Evolutionary conservation across 768 basidiomycete genomes (phyloP).

Genomic region (Xerocomellus intermedius): DNA sequence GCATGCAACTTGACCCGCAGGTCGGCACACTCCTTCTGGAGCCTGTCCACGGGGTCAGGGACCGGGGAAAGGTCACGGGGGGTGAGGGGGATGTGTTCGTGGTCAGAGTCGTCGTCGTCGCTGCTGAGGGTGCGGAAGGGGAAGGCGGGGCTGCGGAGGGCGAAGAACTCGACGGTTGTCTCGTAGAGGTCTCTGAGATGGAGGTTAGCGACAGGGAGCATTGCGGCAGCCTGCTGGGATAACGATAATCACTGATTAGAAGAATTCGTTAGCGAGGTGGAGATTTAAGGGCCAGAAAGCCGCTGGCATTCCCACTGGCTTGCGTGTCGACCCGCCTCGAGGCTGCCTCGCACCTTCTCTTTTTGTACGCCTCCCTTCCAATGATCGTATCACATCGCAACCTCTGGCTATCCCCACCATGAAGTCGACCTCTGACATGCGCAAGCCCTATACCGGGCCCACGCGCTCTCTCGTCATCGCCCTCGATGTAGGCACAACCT

Average conservation of each 20-base stretch:
- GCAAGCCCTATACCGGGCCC: conserved; percentile 70
- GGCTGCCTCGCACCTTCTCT: conserved; percentile 7
- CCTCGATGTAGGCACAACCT: conserved; percentile 81
- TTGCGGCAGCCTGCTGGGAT: conserved; percentile 32
- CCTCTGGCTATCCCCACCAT: conserved; percentile 37
- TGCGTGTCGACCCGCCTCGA: conserved; percentile 24
- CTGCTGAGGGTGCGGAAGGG: conserved; percentile 23
- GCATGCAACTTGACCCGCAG: conserved; percentile 44
- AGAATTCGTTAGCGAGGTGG: conserved; percentile 4
- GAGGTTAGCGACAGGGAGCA: conserved; percentile 47
- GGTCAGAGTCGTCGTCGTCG: conserved; percentile 29
- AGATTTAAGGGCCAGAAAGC: too few relatives aligned
- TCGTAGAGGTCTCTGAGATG: conserved; percentile 50
- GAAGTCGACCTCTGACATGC: conserved; percentile 58
- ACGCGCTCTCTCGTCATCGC: conserved; percentile 70
- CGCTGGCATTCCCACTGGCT: too few relatives aligned
- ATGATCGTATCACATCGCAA: not conserved
- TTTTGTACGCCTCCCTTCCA: not conserved
- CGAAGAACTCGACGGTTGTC: conserved; percentile 59
- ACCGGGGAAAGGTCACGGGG: conserved; percentile 37
- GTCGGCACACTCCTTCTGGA: conserved; percentile 41
- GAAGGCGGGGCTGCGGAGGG: conserved; percentile 40
- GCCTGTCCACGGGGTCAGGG: conserved; percentile 39
- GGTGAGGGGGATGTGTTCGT: conserved; percentile 26
- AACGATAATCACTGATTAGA: conserved; percentile 42